Evolutionary conservation across 176 grass and related monocot species (phyloP), one percentile per base, ranked within the genome.

Genomic region (Lolium rigidum): DNA sequence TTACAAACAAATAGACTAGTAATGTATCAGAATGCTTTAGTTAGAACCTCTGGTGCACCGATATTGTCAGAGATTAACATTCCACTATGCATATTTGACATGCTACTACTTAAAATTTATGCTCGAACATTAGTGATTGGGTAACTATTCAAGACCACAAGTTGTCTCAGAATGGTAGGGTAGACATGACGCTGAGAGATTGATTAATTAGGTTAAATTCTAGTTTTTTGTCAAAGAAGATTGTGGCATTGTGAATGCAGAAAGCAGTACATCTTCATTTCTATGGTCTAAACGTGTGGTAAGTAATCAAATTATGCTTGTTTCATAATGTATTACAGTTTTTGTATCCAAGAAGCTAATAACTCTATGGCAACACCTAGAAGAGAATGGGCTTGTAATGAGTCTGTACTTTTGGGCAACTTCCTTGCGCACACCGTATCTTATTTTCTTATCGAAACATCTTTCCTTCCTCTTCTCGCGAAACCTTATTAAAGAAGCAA

Each of bases 401-500:
- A 82, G 13, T 77, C 39, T 76, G 31, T 95, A 90, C 93, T 89
- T 95, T 89, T 90, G 93, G 63, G 93, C 93, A 82, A 92, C 90
- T 37, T 95, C 93, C 88, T 95, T 92, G 70, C 90, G 90, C 24
- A 95, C 93, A 89, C 47, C 88, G 74, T 95, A 95, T 81, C 90
- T 85, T 59, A 90, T 90, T 80, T 81, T 95, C 89, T 92, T 95
- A 82, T 92, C 90, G 47, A 90, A 92, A 82, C 90, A 90, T 81
- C 90, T 95, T 88, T 95, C 93, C 81, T 92, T 95, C 76, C 93
- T 92, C 86, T 95, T 95, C 83, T 95, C 93, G 15, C 88, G 93
- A 57, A 95, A 95, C 72, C 93, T 88, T 81, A 84, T 84, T 77
- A 95, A 80, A 35, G 93, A 95, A 88, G 93, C 86, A 89, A 95